These are phyloP conservation scores for Aspergillus carbonarius DNA, from an alignment of 2,329 filamentous ascomycete species.

Conservation along the genomic window DNA sequence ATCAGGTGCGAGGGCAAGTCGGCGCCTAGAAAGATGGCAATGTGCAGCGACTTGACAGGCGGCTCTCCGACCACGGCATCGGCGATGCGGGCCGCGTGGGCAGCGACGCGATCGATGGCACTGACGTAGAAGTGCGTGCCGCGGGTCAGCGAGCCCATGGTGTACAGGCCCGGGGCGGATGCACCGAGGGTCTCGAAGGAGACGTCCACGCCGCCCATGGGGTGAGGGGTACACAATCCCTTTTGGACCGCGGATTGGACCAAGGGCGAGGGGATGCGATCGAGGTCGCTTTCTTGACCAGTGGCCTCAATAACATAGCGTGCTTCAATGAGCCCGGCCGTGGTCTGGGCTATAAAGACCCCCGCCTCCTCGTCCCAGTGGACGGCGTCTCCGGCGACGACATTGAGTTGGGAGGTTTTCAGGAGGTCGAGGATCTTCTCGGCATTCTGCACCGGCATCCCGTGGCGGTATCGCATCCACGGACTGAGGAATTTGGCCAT, in stretches of 20 bases:
- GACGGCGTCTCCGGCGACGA: conserved; percentile 5
- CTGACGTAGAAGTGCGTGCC: conserved; percentile 14
- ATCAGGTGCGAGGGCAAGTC: conserved; percentile 11
- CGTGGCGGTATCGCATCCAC: conserved; percentile 14
- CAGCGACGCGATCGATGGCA: conserved; percentile 10
- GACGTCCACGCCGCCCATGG: conserved; percentile 10
- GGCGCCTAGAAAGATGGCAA: conserved; percentile 10
- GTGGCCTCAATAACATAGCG: conserved; percentile 12
- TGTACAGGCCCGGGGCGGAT: conserved; percentile 5
- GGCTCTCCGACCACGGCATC: conserved; percentile 10
- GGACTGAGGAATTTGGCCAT: conserved; percentile 11
- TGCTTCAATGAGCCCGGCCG: conserved; percentile 2
- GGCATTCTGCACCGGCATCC: conserved; percentile 10
- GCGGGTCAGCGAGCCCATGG: conserved; percentile 9
- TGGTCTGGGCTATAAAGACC: conserved; percentile 2
- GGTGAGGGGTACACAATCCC: conserved; percentile 5
- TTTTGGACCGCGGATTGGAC: conserved; percentile 9
- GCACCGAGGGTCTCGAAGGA: conserved; percentile 8
- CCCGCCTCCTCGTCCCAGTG: background rate
- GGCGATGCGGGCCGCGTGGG: conserved; percentile 10
- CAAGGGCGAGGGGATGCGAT: conserved; percentile 7
- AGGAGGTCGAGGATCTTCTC: conserved; percentile 7
- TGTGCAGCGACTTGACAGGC: conserved; percentile 1
- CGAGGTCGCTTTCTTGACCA: conserved; percentile 9
- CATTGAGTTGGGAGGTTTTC: conserved; percentile 6